phyloP scores from a whole-genome alignment of 495 filamentous ascomycete genomes.

The Choiromyces venosus region DNA sequence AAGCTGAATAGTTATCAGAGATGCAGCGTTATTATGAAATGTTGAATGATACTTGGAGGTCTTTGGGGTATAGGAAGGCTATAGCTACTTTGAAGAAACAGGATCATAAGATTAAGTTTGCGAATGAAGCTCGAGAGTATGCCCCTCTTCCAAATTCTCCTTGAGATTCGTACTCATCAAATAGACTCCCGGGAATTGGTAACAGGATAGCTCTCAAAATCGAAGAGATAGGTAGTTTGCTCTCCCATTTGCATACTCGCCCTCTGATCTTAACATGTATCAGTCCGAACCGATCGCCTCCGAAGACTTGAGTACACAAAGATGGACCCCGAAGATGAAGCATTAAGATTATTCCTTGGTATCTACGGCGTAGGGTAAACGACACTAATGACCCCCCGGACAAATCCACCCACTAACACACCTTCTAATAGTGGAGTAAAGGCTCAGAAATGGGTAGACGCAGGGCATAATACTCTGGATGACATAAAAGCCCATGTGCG shows the following conservation, averaged over 20 bases:
- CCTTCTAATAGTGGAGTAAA: constrained; percentile 44
- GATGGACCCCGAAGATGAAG: constrained; percentile 57
- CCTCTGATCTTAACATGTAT: not conserved
- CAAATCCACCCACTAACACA: not conserved
- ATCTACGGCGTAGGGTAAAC: constrained; percentile 71
- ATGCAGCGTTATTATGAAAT: constrained; percentile 78
- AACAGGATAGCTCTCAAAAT: constrained; percentile 76
- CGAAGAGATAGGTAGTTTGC: constrained; percentile 65
- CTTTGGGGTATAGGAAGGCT: constrained; percentile 71
- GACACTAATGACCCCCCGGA: not conserved
- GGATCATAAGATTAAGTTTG: constrained; percentile 58
- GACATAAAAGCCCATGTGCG: constrained; percentile 62
- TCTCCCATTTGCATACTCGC: not conserved
- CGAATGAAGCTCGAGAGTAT: constrained; percentile 56
- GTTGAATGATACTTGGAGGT: constrained; percentile 73
- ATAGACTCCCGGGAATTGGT: constrained; percentile 64
- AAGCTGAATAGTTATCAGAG: constrained; percentile 40
- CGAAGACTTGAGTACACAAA: constrained; percentile 64
- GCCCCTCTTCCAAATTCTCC: not conserved
- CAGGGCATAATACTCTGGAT: constrained; percentile 68
- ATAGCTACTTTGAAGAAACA: constrained; percentile 68
- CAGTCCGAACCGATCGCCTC: constrained; percentile 61
- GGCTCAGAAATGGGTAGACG: constrained; percentile 70
- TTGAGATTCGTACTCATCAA: constrained; percentile 8
- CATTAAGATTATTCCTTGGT: constrained; percentile 63